Percentiles rank a stretch among this genome's conserved stretches.
phyloP scores from a whole-genome alignment of 768 basidiomycete genomes.

The Stropharia rugosoannulata region DNA sequence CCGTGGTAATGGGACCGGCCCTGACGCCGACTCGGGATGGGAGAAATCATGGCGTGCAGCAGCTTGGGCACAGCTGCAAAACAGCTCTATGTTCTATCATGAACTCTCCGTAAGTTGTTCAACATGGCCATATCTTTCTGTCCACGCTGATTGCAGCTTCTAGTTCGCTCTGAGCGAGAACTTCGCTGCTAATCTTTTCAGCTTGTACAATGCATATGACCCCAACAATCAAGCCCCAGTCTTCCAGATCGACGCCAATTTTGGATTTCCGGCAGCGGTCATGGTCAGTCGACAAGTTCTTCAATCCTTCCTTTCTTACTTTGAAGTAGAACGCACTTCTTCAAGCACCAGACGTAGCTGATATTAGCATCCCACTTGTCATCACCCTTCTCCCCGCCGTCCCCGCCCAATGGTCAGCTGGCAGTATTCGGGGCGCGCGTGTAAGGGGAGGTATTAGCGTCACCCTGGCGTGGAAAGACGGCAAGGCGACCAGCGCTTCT shows the following conservation, averaged over 20 bases:
- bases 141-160: neutral
- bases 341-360: constrained; percentile 69
- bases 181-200: constrained; percentile 65
- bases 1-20: constrained; percentile 70
- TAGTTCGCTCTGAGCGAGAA: constrained; percentile 63
- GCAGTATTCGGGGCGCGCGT: constrained; percentile 61
- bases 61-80: constrained; percentile 67
- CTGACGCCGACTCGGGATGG: constrained; percentile 76
- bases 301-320: neutral
- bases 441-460: constrained; percentile 63
- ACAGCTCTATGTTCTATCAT: constrained; percentile 61
- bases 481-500: constrained; percentile 29
- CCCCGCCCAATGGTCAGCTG: constrained; percentile 59
- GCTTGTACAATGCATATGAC: constrained; percentile 52
- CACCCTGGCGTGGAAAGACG: constrained; percentile 48
- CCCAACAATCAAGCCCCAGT: constrained; percentile 36
- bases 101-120: constrained; percentile 52
- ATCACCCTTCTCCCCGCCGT: constrained; percentile 67
- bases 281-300: constrained; percentile 45
- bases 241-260: constrained; percentile 81
- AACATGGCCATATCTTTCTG: neutral
- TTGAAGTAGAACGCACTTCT: constrained; percentile 54
- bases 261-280: constrained; percentile 66
- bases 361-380: constrained; percentile 43
- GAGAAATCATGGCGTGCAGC: constrained; percentile 81